phyloP scores from a whole-genome alignment of 2,329 filamentous ascomycete genomes.

The Fusarium lateritium region DNA sequence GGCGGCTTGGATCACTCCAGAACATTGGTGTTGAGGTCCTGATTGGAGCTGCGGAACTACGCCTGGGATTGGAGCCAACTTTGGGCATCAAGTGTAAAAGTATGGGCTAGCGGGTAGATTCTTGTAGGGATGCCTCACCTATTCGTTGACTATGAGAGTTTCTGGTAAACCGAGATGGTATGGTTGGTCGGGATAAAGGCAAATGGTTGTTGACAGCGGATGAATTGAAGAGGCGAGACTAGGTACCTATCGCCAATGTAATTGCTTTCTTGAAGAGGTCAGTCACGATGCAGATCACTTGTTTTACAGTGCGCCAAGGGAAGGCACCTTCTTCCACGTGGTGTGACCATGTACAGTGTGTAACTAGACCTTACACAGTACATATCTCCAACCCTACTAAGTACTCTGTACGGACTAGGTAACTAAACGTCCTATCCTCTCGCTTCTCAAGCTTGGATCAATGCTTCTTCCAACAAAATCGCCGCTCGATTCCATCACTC shows the following conservation, averaged over 20 bases:
- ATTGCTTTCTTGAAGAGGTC: conserved; percentile 9
- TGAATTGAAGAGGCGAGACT: conserved; percentile 9
- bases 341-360: neutral
- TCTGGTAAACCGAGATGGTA: neutral
- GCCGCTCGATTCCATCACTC: neutral
- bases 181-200: conserved; percentile 25
- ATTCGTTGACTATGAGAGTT: neutral
- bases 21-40: conserved; percentile 4
- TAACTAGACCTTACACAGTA: conserved; percentile 1
- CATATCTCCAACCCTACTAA: conserved; percentile 4
- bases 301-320: neutral
- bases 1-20: neutral
- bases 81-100: conserved; percentile 30
- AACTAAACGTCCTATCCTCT: neutral
- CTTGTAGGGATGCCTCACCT: neutral
- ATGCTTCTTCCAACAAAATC: conserved; percentile 13
- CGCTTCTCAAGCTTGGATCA: conserved; percentile 1
- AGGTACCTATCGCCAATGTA: neutral
- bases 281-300: conserved; percentile 22
- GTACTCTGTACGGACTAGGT: no score
- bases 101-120: neutral
- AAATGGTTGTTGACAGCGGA: conserved; percentile 23
- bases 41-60: conserved; percentile 15
- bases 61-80: conserved; percentile 14
- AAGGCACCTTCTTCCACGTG: conserved; percentile 4